Evolutionary conservation across 1,284 basidiomycete species (phyloP), one percentile per base, ranked within the genome.

Genomic region (Cryptococcus depauperatus): DNA sequence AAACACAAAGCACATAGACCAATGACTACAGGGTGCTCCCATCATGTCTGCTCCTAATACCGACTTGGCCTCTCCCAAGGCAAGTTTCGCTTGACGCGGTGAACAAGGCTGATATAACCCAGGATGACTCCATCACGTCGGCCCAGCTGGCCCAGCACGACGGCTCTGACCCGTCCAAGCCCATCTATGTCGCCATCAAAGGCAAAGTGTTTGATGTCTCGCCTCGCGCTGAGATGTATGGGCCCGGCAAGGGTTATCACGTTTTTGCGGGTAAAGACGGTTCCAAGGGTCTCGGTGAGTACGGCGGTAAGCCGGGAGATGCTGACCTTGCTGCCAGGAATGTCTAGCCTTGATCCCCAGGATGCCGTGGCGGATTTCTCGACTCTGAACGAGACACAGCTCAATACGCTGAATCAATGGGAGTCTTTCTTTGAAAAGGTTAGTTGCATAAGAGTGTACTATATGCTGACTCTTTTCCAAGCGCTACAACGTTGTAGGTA

Each of bases 381-480:
- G 54, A 73, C 67, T 0, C 76, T 98, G 37, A 77, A 79, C 43
- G 82, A 81, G 52, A 78, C 79, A 54, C 86, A 95, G 64, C 68
- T 73, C 67, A 88, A 89, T 70, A 85, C 88, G 1, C 75, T 97
- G 43, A 78, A 95, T 53, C 89, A 95, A 59, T 97, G 93, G 93
- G 77, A 84, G 64, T 62, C 74, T 5, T 93, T 92, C 72, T 84
- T 84, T 66, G 61, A 72, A 74, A 83, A 73, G 67, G 79, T 76
- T 27, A 22, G 63, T 54, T 9, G 14, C 19, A 5, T 10, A 3
- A 26, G 16, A 4, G 8, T 35, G 23, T 25, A 21, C 35, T 32
- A 33, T 32, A 18, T 22, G 44, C 51, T 59, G 43, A 51, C 41
- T 27, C 1, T n/a, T n/a, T n/a, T 21, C 3, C n/a, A 52, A 85